phyloP scores from a whole-genome alignment of 768 basidiomycete species.

The Rossbeevera mucosa region DNA sequence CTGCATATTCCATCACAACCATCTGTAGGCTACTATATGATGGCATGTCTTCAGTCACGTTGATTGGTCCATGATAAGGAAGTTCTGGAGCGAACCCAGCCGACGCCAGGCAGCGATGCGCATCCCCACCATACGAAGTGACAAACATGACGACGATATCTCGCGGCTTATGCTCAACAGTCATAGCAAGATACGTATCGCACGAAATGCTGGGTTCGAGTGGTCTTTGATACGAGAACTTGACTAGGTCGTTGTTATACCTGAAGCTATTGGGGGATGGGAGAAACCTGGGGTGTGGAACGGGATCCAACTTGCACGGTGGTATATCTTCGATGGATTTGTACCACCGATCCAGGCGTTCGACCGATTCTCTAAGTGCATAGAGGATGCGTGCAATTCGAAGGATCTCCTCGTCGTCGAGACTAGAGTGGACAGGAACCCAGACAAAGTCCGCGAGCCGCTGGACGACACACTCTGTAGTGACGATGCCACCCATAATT shows the following conservation, averaged over 20 bases:
- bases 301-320: background rate
- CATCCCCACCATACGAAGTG: constrained; percentile 28
- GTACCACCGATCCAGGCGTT: constrained; percentile 21
- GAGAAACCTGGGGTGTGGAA: constrained; percentile 15
- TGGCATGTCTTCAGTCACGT: constrained; percentile 1
- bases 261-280: constrained; percentile 13
- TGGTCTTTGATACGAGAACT: constrained; percentile 19
- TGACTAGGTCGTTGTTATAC: background rate
- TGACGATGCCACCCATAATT: constrained; percentile 32
- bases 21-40: constrained; percentile 24
- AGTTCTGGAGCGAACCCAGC: constrained; percentile 28
- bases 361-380: constrained; percentile 16
- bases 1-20: constrained; percentile 39
- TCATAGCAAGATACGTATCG: constrained; percentile 23
- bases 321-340: background rate
- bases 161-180: background rate
- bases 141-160: constrained; percentile 38
- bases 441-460: constrained; percentile 32
- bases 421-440: constrained; percentile 16
- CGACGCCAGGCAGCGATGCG: constrained; percentile 31
- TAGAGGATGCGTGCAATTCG: constrained; percentile 20
- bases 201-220: constrained; percentile 19
- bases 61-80: constrained; percentile 26
- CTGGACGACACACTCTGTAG: constrained; percentile 27
- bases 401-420: constrained; percentile 12